Conservation (phyloP, 176 grass and related monocot species). For the Coix lacrymajobi region DNA sequence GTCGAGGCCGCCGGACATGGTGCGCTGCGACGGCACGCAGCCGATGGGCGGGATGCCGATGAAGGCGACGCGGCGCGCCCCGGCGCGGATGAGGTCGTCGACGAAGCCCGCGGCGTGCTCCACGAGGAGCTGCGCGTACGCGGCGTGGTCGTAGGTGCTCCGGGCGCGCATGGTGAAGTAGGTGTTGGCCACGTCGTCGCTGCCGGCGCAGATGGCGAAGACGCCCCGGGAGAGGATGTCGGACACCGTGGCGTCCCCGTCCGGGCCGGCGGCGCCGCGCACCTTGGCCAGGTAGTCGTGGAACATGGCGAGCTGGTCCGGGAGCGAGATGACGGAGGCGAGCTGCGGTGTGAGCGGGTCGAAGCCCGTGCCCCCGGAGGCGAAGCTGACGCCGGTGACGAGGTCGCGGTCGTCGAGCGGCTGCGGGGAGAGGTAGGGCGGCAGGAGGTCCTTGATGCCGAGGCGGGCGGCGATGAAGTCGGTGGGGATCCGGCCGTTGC, state of each 20-base stretch:
- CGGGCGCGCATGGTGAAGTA: conserved; percentile 54
- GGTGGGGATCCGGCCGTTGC: conserved; percentile 66
- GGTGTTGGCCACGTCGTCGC: conserved; percentile 78
- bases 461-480: conserved; percentile 59
- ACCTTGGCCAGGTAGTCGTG: conserved; percentile 55
- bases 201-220: conserved; percentile 63
- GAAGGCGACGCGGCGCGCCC: conserved; percentile 48
- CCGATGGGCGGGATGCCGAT: conserved; percentile 77
- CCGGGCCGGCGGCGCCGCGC: conserved; percentile 21
- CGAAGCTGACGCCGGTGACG: conserved; percentile 73
- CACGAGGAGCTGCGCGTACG: conserved; percentile 52
- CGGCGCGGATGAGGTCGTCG: conserved; percentile 43
- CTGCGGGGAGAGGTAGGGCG: conserved; percentile 47
- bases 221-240: conserved; percentile 27
- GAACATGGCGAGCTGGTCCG: conserved; percentile 52
- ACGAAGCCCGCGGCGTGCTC: conserved; percentile 38
- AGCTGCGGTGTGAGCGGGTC: conserved; percentile 58
- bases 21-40: conserved; percentile 81
- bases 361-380: conserved; percentile 65
- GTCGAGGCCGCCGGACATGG: conserved; percentile 34
- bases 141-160: conserved; percentile 34
- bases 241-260: conserved; percentile 3
- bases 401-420: conserved; percentile 44
- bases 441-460: conserved; percentile 64
- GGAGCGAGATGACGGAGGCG: conserved; percentile 49